Evolutionary conservation across 257 asterid genomes (phyloP).

Genomic region (Prunella vulgaris): DNA sequence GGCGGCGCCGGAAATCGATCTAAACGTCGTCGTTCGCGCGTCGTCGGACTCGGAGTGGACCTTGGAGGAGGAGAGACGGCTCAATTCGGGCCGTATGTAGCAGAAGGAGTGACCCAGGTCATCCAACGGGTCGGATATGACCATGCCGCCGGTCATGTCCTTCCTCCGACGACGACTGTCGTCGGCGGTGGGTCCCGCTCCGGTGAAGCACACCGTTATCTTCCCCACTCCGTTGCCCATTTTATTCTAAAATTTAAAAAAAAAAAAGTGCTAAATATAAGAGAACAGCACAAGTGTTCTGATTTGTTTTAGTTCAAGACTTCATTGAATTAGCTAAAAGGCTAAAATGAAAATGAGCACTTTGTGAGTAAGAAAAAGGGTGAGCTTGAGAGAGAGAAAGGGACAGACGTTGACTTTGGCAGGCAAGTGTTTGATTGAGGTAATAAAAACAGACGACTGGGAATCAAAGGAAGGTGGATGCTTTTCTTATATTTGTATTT

Average conservation of each 20-base stretch:
- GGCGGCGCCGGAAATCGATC: conserved; percentile 88
- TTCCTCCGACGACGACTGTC: conserved; percentile 53
- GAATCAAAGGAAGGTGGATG: conserved; percentile 31
- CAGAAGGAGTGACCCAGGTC: conserved; percentile 95
- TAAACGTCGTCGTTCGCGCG: conserved; percentile 51
- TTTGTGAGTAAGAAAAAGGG: conserved; percentile 14
- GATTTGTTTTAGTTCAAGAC: neutral
- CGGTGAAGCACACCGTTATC: conserved; percentile 72
- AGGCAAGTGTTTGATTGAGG: conserved; percentile 42
- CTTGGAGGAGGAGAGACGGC: conserved; percentile 51
- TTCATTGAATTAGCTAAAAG: conserved; percentile 15
- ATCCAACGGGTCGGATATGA: conserved; percentile 67
- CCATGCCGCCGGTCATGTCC: conserved; percentile 28
- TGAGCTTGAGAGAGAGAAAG: conserved; percentile 21
- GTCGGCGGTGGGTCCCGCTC: conserved; percentile 37
- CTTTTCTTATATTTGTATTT: conserved; percentile 18
- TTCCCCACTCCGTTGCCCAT: conserved; percentile 98
- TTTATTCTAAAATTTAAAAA: neutral
- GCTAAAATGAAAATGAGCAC: conserved; percentile 14
- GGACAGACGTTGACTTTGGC: conserved; percentile 59
- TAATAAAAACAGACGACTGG: conserved; percentile 40
- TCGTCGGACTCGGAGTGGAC: conserved; percentile 52
- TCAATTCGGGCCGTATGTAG: conserved; percentile 68
- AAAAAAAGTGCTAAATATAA: neutral
- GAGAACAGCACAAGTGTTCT: neutral